Base-by-base conservation (phyloP, 805 yeast species). In the Ogataea dorogensis region DNA sequence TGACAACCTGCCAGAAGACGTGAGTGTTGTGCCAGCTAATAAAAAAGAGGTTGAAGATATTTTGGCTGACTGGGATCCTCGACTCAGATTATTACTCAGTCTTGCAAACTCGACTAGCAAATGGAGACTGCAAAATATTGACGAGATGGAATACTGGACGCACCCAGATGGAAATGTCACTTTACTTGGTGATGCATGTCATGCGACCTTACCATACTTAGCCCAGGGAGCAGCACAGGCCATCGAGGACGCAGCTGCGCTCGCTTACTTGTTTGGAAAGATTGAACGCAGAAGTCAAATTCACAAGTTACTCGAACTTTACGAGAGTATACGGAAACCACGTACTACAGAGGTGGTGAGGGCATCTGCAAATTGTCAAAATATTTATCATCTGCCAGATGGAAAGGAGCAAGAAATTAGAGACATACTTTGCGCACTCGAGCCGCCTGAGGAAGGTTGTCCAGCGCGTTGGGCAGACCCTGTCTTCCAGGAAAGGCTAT, bases 211-310 rank as follows among this genome's bases (percentile, higher is more conserved):
- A 17, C 49, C 49, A 4, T 44, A 44, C 23, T 16, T 44, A 18
- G 49, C 49, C 5, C 49, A 44, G 18, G 49, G 49, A 20, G 49
- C 49, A 15, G 49, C 49, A 5, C 49, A 44, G 26, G 49, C 49
- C 3, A 38, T 44, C 13, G 49, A 44, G 22, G 49, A 44, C 30
- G 49, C 45, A 2, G 49, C 43, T 9, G 42, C 42, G 2, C 17
- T 44, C 25, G 42, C 49, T 5, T 41, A 36, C 22, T 35, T 44
- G 6, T 44, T 44, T 27, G 46, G 49, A 9, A 41, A 33, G 17
- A 22, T 44, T 13, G 33, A 33, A 15, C 24, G 40, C 24, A 38
- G 19, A 28, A 8, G 9, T 7, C 44, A 44, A 25, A 38, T 44
- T 9, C 45, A 31, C 29, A 11, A 16, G 1, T 10, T 38, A 8